Percentiles rank a stretch among this genome's conserved stretches.
Conservation (phyloP, 148 eudicot species). For the Limonium bicolor region DNA sequence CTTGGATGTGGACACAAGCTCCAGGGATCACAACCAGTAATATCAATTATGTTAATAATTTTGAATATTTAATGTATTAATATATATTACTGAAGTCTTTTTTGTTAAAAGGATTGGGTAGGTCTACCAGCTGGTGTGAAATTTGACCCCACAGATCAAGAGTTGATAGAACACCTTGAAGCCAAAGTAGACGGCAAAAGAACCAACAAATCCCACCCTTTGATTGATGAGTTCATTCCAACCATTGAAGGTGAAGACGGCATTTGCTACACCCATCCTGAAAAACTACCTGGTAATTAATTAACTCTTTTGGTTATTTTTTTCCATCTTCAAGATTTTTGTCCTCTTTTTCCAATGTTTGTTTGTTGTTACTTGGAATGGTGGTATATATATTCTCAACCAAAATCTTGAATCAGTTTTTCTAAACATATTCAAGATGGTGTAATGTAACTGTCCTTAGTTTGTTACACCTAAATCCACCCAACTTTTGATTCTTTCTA, state of each 20-base stretch:
- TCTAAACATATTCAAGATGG: background rate
- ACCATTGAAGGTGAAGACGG: conserved; percentile 99
- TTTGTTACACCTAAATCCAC: conserved; percentile 62
- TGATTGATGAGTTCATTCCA: conserved; percentile 94
- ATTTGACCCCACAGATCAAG: conserved; percentile 99
- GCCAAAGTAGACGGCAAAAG: conserved; percentile 73
- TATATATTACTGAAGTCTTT: conserved; percentile 2
- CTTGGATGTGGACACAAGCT: conserved; percentile 95
- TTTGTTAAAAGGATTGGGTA: conserved; percentile 70
- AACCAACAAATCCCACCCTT: conserved; percentile 76
- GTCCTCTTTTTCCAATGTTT: background rate
- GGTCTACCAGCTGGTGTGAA: conserved; percentile 99
- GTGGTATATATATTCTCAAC: background rate
- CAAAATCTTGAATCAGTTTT: background rate
- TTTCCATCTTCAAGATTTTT: background rate
- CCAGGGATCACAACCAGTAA: conserved; percentile 76
- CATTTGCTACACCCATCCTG: conserved; percentile 98
- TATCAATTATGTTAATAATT: background rate
- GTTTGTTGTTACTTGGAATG: conserved; percentile 33
- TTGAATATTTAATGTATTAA: background rate
- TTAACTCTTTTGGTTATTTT: conserved; percentile 1
- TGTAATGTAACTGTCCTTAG: too few species aligned
- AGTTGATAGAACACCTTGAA: conserved; percentile 92
- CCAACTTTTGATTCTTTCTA: conserved; percentile 36
- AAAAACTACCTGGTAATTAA: conserved; percentile 79